Percentiles rank a stretch among this genome's conserved stretches.
phyloP scores from a whole-genome alignment of 805 yeast species.

The Starmera caribaea region DNA sequence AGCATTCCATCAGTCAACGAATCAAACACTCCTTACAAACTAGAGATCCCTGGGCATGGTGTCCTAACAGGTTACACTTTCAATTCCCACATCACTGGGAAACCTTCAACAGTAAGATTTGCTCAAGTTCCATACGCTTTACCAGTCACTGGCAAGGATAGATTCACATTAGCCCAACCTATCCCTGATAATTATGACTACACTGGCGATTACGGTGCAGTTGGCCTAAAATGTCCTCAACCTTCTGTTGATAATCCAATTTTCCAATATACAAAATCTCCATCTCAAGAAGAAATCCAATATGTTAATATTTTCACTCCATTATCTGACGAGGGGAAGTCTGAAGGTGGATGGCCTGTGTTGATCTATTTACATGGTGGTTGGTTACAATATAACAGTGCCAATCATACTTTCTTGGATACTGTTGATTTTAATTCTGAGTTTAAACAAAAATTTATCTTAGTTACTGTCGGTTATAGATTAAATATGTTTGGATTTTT shows the following conservation, averaged over 20 bases:
- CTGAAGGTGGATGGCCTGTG: conserved; percentile 34
- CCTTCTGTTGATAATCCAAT: conserved; percentile 22
- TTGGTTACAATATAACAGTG: conserved; percentile 27
- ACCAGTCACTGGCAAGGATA: conserved; percentile 21
- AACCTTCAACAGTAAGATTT: conserved; percentile 17
- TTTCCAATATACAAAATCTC: conserved; percentile 11
- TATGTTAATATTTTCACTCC: conserved; percentile 31
- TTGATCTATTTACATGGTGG: conserved; percentile 34
- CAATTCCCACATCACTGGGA: conserved; percentile 1
- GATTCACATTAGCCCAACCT: conserved; percentile 25
- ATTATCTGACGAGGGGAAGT: conserved; percentile 19
- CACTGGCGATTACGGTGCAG: conserved; percentile 27
- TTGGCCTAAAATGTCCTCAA: conserved; percentile 29
- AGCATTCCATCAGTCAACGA: no score
- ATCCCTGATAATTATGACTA: conserved; percentile 26
- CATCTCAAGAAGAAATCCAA: conserved; percentile 23
- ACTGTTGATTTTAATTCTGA: conserved; percentile 19
- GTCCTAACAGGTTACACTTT: conserved; percentile 19
- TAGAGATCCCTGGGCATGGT: conserved; percentile 19
- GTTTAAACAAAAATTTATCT: conserved; percentile 23
- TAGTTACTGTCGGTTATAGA: conserved; percentile 31
- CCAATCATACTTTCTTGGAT: conserved; percentile 17
- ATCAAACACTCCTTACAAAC: conserved; percentile 3
- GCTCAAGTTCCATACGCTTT: conserved; percentile 25
- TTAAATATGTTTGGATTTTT: conserved; percentile 29